Conservation (phyloP, 768 basidiomycete genomes). For the Hysterangium stoloniferum region DNA sequence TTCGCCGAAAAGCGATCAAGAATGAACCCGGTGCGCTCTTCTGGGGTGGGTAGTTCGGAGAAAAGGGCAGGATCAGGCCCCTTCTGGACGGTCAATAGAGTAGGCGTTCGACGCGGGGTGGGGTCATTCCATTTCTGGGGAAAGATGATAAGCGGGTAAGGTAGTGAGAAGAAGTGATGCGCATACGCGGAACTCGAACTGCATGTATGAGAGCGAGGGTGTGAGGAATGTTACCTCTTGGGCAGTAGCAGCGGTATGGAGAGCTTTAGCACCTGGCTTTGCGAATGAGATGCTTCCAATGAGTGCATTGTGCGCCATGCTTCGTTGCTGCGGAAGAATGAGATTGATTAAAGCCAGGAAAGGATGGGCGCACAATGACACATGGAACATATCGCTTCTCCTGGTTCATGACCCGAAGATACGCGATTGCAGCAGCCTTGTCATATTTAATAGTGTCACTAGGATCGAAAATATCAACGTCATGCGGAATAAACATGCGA, state of each 20-base stretch:
- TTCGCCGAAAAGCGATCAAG: conserved; percentile 66
- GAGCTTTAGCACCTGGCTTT: conserved; percentile 61
- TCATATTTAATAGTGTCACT: conserved; percentile 73
- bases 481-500: not conserved
- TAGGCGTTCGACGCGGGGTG: conserved; percentile 22
- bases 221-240: conserved; percentile 74
- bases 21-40: conserved; percentile 71
- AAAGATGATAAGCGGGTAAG: conserved; percentile 31
- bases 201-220: conserved; percentile 29
- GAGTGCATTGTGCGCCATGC: conserved; percentile 64
- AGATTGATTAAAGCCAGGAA: not conserved
- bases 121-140: conserved; percentile 27
- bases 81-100: conserved; percentile 26
- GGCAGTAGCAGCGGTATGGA: conserved; percentile 76
- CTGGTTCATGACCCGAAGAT: conserved; percentile 74
- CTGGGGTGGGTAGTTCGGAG: conserved; percentile 59
- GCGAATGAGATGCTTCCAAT: conserved; percentile 78
- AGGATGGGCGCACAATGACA: conserved; percentile 40
- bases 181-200: conserved; percentile 32
- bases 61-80: conserved; percentile 24
- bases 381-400: conserved; percentile 72
- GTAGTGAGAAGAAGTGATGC: not conserved
- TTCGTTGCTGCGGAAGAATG: conserved; percentile 38
- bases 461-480: not conserved
- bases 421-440: conserved; percentile 72